phyloP scores from a whole-genome alignment of 495 filamentous ascomycete species.

The Pseudevernia furfuracea region DNA sequence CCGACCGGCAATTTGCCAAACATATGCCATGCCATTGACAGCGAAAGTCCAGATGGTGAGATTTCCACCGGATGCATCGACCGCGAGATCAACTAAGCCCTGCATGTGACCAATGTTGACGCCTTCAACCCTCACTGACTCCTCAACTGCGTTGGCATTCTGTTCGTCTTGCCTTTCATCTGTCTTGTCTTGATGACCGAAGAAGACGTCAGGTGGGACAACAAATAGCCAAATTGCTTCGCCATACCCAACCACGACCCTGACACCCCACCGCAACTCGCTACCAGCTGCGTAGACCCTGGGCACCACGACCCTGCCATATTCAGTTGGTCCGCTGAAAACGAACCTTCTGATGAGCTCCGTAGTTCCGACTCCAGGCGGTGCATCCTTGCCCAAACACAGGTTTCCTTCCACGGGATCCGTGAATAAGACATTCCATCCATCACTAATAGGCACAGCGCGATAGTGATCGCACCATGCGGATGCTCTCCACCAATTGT shows the following conservation, averaged over 20 bases:
- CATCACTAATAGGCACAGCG: slow-evolving; percentile 62
- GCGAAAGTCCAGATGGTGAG: slow-evolving; percentile 18
- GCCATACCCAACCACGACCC: slow-evolving; percentile 54
- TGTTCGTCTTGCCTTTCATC: not conserved
- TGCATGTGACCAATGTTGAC: slow-evolving; percentile 11
- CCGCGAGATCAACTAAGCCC: slow-evolving; percentile 15
- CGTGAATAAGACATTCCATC: slow-evolving; percentile 61
- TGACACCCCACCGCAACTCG: slow-evolving; percentile 53
- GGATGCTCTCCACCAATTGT: not conserved
- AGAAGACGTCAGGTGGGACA: slow-evolving; percentile 54
- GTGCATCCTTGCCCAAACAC: slow-evolving; percentile 61
- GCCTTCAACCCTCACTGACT: slow-evolving; percentile 30
- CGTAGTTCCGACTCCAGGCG: slow-evolving; percentile 44
- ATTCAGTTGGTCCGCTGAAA: slow-evolving; percentile 31
- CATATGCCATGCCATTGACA: slow-evolving; percentile 2
- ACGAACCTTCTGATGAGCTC: slow-evolving; percentile 38
- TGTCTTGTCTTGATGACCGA: slow-evolving; percentile 10
- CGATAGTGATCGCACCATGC: slow-evolving; percentile 49
- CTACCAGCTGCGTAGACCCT: slow-evolving; percentile 51
- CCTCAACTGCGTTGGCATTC: too few relatives aligned
- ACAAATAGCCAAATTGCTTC: slow-evolving; percentile 52
- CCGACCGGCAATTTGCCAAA: slow-evolving; percentile 14
- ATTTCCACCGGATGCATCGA: slow-evolving; percentile 16
- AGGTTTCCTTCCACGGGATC: slow-evolving; percentile 53
- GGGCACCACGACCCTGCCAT: slow-evolving; percentile 27